These are phyloP conservation scores for Pseudocercospora vitis DNA, from an alignment of 2,329 filamentous ascomycete genomes.

Conservation along the genomic window DNA sequence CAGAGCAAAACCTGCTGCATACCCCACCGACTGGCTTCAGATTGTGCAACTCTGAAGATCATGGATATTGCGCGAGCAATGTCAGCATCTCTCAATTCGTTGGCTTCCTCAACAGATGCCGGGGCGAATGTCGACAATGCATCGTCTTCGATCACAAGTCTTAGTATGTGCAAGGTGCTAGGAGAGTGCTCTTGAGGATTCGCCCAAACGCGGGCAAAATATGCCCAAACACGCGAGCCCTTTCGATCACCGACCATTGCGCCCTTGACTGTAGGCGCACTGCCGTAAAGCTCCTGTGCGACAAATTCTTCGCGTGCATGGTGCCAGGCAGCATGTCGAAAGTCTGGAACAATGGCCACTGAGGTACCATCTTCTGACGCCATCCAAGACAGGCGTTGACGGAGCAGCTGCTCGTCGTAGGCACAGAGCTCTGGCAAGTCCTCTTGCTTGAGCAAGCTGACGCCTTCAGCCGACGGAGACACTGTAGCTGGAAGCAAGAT, in stretches of 20 bases:
- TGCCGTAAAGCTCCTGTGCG: slow-evolving; percentile 60
- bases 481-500: slow-evolving; percentile 58
- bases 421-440: slow-evolving; percentile 63
- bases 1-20: slow-evolving; percentile 73
- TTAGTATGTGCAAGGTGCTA: slow-evolving; percentile 69
- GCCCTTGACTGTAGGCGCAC: slow-evolving; percentile 64
- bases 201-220: slow-evolving; percentile 68
- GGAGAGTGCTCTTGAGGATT: slow-evolving; percentile 56
- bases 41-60: slow-evolving; percentile 66
- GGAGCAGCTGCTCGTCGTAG: slow-evolving; percentile 64
- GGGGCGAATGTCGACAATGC: slow-evolving; percentile 26
- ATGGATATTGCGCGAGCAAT: slow-evolving; percentile 57
- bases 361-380: slow-evolving; percentile 21
- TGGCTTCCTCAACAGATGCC: slow-evolving; percentile 27
- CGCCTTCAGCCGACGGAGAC: slow-evolving; percentile 15
- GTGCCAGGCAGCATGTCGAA: slow-evolving; percentile 72
- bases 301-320: slow-evolving; percentile 80
- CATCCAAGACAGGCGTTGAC: slow-evolving; percentile 49
- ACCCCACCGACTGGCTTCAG: slow-evolving; percentile 69
- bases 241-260: slow-evolving; percentile 59
- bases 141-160: slow-evolving; percentile 64
- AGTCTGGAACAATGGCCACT: slow-evolving; percentile 68
- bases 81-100: slow-evolving; percentile 19
- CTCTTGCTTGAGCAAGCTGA: slow-evolving; percentile 53
- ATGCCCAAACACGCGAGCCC: slow-evolving; percentile 66